phyloP scores from a whole-genome alignment of 352 stramenopile genomes.

The Halophytophthora polymorphica region DNA sequence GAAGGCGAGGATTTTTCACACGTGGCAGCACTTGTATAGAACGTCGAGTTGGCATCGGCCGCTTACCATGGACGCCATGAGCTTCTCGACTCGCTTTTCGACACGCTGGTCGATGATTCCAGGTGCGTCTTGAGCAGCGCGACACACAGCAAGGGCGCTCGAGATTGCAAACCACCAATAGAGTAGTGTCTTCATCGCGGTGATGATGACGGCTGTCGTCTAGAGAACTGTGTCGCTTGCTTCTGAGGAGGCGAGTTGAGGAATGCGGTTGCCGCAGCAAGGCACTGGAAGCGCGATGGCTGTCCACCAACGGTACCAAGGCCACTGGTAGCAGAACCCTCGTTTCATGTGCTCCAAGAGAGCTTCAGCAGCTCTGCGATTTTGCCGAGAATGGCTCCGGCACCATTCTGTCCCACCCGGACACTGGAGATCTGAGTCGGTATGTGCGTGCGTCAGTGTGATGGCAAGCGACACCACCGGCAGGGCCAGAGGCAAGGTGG shows the following conservation, averaged over 20 bases:
- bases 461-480: neutral
- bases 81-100: constrained; percentile 17
- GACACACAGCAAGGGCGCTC: neutral
- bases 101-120: constrained; percentile 8
- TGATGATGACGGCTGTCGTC: neutral
- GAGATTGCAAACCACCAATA: constrained; percentile 4
- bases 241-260: constrained; percentile 13
- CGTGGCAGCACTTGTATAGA: constrained; percentile 1
- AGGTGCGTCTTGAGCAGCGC: neutral
- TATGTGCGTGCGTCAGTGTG: neutral
- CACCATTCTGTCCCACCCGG: neutral
- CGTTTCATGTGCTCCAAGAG: neutral
- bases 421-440: neutral
- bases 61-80: constrained; percentile 32
- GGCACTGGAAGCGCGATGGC: neutral
- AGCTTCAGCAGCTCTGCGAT: neutral
- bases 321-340: neutral
- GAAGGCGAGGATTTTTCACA: neutral
- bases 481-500: no score
- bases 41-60: neutral
- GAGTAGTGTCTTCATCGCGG: constrained; percentile 10
- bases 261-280: constrained; percentile 11
- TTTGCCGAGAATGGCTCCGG: neutral
- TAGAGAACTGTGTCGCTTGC: neutral
- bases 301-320: neutral